phyloP scores from a whole-genome alignment of 768 basidiomycete species.

The Pisolithus marmoratus region DNA sequence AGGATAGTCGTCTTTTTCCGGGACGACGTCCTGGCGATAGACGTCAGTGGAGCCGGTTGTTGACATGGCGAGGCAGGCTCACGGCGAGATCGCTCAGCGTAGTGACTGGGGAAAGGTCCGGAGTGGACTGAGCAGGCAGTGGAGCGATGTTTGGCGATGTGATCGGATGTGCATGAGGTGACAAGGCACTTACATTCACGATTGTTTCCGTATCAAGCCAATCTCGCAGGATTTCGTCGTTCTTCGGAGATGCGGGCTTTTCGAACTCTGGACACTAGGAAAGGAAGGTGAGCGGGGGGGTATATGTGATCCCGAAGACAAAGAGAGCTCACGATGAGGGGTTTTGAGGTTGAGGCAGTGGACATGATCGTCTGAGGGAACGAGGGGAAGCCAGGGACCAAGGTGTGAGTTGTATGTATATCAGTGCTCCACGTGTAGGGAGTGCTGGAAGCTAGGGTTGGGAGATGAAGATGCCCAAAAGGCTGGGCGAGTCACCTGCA shows the following conservation, averaged over 20 bases:
- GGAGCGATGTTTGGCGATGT: background rate
- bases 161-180: background rate
- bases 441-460: conserved; percentile 4
- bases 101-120: conserved; percentile 18
- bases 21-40: conserved; percentile 22
- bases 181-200: conserved; percentile 18
- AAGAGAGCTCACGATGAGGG: conserved; percentile 2
- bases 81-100: conserved; percentile 22
- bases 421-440: conserved; percentile 4
- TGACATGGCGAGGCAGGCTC: conserved; percentile 17
- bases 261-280: conserved; percentile 5
- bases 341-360: conserved; percentile 3
- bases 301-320: no score
- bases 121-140: conserved; percentile 10
- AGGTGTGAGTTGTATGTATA: conserved; percentile 2
- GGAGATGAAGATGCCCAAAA: background rate
- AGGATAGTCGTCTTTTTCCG: conserved; percentile 23
- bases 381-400: conserved; percentile 3
- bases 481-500: conserved; percentile 10
- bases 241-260: conserved; percentile 3
- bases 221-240: conserved; percentile 14
- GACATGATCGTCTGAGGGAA: conserved; percentile 5
- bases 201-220: conserved; percentile 22
- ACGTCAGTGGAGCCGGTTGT: conserved; percentile 16
- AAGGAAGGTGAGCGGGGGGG: background rate